Evolutionary conservation across 768 basidiomycete genomes (phyloP), one percentile per base, ranked within the genome.

Genomic region (Xerocomus brunneocitrinus): DNA sequence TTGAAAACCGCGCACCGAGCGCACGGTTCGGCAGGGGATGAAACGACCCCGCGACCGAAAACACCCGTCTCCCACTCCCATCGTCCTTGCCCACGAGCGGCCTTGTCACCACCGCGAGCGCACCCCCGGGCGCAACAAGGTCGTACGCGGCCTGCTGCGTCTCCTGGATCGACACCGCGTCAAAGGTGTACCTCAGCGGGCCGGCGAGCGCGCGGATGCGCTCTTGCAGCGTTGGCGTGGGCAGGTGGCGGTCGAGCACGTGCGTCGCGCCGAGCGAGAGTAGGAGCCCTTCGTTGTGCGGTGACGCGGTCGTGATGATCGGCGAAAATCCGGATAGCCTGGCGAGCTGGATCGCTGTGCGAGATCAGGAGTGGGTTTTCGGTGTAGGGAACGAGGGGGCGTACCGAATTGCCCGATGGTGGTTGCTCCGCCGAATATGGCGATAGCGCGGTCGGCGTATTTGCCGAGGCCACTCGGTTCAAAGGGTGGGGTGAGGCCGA

Each of bases 251-350:
- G 60, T 68, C 70, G 30, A 76, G 49, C 34, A 75, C 62, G 55
- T 69, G 63, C 2, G 73, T 74, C 14, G 75, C 72, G n/a, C 75
- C 75, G 7, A 73, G 49, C 2, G 67, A 63, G 36, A 58, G 51
- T 22, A 75, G 62, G 3, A 60, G 58, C 4, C 47, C 62, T 4
- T 57, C 51, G 41, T 76, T 68, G 42, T 66, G 56, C 16, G 61
- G 46, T n/a, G 74, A 74, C 0, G 75, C 64, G 0, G 75, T 75
- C 19, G 73, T 65, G 43, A 74, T 66, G 48, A 75, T 71, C 8
- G 67, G 69, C 1, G 57, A 61, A 50, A 71, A 72, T 8, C 63
- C 69, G 8, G 67, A 71, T 34, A 70, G 40, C 24, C 51, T 59
- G 4, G 73, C 67, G 9, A 72, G 60, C 52, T 71, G 71, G 27